Conservation (phyloP, 75 land plant genomes). For the Isoetes taiwanensis region DNA sequence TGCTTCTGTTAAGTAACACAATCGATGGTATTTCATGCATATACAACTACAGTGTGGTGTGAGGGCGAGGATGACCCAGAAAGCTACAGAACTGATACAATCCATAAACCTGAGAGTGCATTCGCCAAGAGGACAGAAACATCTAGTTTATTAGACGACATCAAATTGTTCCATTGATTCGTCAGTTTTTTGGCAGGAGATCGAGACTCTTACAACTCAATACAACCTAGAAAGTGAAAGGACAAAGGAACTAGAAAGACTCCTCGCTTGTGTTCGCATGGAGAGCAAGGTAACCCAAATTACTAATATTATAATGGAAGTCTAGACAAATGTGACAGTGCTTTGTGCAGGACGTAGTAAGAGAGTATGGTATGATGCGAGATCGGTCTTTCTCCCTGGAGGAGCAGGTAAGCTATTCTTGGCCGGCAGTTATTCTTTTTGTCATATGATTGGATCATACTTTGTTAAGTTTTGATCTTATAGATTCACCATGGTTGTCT, state of each 20-base stretch:
- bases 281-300: constrained; percentile 20
- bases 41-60: no score
- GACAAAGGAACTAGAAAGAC: constrained; percentile 21
- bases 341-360: constrained; percentile 14
- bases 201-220: constrained; percentile 12
- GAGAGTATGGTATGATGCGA: constrained; percentile 16
- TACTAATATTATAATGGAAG: not conserved
- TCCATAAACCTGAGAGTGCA: no score
- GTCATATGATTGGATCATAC: no score
- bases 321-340: not conserved
- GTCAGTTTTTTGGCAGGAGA: no score
- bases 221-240: constrained; percentile 21
- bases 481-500: not conserved
- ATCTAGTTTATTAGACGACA: no score
- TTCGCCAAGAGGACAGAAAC: no score
- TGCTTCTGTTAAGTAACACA: no score
- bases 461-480: not conserved
- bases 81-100: no score
- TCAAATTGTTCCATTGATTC: no score
- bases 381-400: constrained; percentile 19
- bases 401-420: constrained; percentile 20
- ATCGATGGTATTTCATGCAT: no score
- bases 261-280: constrained; percentile 23
- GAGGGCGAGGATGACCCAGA: no score
- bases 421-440: not conserved